Percentiles rank a stretch among this genome's conserved stretches.
Conservation (phyloP, 176 grass and related monocot genomes). For the Bonia amplexicaulis region DNA sequence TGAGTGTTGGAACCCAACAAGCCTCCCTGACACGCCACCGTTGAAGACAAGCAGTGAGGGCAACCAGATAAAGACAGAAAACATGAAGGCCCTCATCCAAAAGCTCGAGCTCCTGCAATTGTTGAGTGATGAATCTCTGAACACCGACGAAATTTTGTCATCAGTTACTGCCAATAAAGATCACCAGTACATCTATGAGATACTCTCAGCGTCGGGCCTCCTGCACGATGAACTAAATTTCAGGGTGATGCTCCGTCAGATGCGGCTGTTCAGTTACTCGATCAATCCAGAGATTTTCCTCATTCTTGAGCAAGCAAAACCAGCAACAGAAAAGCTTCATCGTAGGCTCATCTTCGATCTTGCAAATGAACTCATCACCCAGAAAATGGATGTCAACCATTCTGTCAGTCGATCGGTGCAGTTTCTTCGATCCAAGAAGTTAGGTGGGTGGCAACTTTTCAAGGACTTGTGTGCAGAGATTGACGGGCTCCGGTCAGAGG, state of each 20-base stretch:
- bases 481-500: slow-evolving; percentile 25
- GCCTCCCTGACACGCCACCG: slow-evolving; percentile 42
- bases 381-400: slow-evolving; percentile 30
- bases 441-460: slow-evolving; percentile 34
- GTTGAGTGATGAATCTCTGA: slow-evolving; percentile 37
- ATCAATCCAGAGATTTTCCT: slow-evolving; percentile 57
- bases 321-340: slow-evolving; percentile 31
- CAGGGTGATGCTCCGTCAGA: not conserved
- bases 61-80: slow-evolving; percentile 43
- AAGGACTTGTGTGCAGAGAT: slow-evolving; percentile 56
- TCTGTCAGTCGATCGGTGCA: not conserved
- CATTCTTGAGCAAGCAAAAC: slow-evolving; percentile 63
- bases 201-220: slow-evolving; percentile 45
- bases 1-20: slow-evolving; percentile 43
- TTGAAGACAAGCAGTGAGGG: slow-evolving; percentile 16
- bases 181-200: slow-evolving; percentile 55
- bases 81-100: slow-evolving; percentile 47
- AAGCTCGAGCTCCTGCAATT: slow-evolving; percentile 48
- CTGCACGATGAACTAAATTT: slow-evolving; percentile 35
- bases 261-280: not conserved
- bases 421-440: slow-evolving; percentile 27
- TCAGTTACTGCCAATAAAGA: slow-evolving; percentile 41
- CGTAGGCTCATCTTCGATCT: slow-evolving; percentile 67
- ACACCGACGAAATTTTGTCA: not conserved
- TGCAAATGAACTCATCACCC: slow-evolving; percentile 51